phyloP scores from a whole-genome alignment of 2,329 filamentous ascomycete genomes.

The Fusarium xylarioides region DNA sequence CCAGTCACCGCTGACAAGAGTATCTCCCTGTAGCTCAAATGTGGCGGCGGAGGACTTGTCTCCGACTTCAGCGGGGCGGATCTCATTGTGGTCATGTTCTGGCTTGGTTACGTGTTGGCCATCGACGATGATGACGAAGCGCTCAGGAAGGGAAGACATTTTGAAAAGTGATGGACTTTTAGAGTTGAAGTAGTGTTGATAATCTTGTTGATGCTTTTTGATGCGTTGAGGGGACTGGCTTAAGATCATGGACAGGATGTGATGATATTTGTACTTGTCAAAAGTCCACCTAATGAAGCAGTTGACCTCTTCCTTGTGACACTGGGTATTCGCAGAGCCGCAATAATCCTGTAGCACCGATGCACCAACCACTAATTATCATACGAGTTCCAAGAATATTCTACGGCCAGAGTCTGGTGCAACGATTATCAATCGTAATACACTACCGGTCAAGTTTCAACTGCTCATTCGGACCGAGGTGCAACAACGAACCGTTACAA shows the following conservation, averaged over 20 bases:
- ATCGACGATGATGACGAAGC: not conserved
- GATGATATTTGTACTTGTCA: not conserved
- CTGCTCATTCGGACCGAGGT: not conserved
- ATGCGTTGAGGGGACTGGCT: not conserved
- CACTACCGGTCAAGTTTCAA: not conserved
- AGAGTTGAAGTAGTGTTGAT: not conserved
- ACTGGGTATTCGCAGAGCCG: not conserved
- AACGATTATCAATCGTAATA: not conserved
- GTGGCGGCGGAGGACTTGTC: not conserved
- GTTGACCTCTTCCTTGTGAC: not conserved
- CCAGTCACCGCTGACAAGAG: not conserved
- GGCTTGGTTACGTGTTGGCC: not conserved
- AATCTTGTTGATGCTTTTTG: too few relatives aligned
- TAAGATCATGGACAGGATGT: rapidly evolving
- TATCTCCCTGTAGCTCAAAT: not conserved
- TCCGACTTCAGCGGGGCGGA: not conserved
- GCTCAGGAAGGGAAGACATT: not conserved
- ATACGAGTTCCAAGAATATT: not conserved
- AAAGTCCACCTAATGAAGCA: not conserved
- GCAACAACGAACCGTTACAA: not conserved
- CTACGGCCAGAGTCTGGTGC: not conserved
- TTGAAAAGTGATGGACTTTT: not conserved
- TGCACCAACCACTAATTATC: not conserved
- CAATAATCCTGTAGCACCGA: not conserved
- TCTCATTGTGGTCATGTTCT: not conserved